phyloP scores from a whole-genome alignment of 2,329 filamentous ascomycete species.

The Celoporthe dispersa region DNA sequence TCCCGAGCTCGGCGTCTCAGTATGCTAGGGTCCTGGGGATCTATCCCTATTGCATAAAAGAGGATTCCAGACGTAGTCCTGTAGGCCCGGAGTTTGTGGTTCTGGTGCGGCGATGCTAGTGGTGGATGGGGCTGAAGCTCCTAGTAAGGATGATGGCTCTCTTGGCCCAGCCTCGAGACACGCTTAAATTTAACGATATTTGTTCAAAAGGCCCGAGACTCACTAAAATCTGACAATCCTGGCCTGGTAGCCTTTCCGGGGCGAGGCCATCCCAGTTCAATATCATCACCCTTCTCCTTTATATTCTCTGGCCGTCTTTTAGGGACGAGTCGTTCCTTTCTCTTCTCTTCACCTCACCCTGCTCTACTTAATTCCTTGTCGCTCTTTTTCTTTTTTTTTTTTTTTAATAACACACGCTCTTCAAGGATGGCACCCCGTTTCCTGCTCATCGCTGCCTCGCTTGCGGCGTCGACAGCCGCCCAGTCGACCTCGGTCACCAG shows the following conservation, averaged over 20 bases:
- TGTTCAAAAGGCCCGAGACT: neutral
- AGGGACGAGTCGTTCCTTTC: neutral
- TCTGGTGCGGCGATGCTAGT: neutral
- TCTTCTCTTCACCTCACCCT: neutral
- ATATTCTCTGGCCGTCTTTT: neutral
- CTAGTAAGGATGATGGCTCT: neutral
- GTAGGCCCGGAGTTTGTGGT: neutral
- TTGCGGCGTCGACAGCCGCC: conserved; percentile 15
- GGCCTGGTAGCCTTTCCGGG: neutral
- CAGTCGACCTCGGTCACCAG: conserved; percentile 28
- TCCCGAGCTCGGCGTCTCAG: neutral
- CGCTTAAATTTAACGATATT: neutral
- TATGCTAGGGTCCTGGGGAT: neutral
- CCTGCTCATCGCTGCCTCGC: conserved; percentile 8
- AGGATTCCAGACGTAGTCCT: neutral
- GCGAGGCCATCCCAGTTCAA: neutral
- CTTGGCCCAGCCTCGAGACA: neutral
- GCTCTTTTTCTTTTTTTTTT: neutral
- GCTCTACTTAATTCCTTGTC: no score
- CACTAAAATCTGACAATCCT: neutral
- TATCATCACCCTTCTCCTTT: neutral
- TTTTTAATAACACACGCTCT: no score
- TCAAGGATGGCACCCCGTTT: conserved; percentile 3
- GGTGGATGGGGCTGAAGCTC: neutral
- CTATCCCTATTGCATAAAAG: neutral